Evolutionary conservation across 371 early-diverging fungal genomes (phyloP), one percentile per base, ranked within the genome.

Genomic region (Parasitella parasitica): DNA sequence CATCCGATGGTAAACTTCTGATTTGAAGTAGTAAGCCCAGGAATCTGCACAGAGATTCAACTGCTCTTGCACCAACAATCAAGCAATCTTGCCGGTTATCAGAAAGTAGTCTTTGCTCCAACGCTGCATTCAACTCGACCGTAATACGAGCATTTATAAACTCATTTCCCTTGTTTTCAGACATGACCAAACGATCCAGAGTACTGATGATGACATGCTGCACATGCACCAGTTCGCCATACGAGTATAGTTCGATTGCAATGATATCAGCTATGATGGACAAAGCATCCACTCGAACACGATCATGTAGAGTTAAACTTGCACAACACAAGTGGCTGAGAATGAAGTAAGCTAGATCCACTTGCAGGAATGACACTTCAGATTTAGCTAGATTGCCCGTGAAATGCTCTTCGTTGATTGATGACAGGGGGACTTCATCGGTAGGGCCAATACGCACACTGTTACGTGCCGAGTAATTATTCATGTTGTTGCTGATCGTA

Each of bases 211-310:
- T 68, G 24, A 84, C 77, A 36, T 80, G 78, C 54, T 88, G 86
- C 13, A 88, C 74, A 22, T 84, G 71, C 13, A 69, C 65, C 46
- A 89, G 67, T 50, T 84, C 70, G 9, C 81, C 82, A 41, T 71
- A 73, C 1, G 80, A 62, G 15, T 76, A 74, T 28, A 83, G 78
- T 57, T 91, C 89, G 38, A 82, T 79, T n/a, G 83, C 68, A 28
- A 89, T 80, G 49, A 89, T 84, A 69, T 84, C 85, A 37, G 85
- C 86, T 34, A 91, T 70, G 4, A 90, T 71, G 6, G 75, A 67
- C 11, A 84, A 62, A 1, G 89, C 85, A 27, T 83, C 74, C 9
- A 68, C 55, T 28, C 87, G 80, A 5, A 89, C 73, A 24, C 77
- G 75, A 37, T 84, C 84, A 67, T 90, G 87, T 12, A 79, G 69